A percentile compares a stretch with the other conserved stretches of the same genome.
Evolutionary conservation across 805 yeast genomes (phyloP).

Genomic region (Barnettozyma salicaria): DNA sequence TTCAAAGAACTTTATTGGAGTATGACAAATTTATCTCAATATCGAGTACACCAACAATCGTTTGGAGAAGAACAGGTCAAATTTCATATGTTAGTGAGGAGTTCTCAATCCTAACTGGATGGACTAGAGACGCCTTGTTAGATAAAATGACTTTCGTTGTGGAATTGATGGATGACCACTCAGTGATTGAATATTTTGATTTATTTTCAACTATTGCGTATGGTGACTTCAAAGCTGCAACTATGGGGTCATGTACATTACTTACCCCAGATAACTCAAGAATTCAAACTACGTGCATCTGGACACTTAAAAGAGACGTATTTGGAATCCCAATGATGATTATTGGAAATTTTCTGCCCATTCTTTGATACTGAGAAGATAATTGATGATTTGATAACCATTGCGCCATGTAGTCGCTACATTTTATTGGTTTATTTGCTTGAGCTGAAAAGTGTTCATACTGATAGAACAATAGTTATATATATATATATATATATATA

Average conservation of each 20-base stretch:
- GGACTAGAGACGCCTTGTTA: conserved; percentile 68
- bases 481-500: not conserved
- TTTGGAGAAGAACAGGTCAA: conserved; percentile 95
- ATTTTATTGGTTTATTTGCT: too few relatives aligned
- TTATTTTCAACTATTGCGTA: conserved; percentile 80
- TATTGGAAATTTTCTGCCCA: conserved; percentile 87
- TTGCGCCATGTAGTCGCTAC: too few relatives aligned
- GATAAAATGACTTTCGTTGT: conserved; percentile 63
- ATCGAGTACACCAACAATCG: conserved; percentile 90
- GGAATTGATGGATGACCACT: conserved; percentile 80
- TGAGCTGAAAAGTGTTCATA: too few relatives aligned
- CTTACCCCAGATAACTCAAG: conserved; percentile 49
- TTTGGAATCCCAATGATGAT: conserved; percentile 98
- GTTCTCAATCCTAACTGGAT: conserved; percentile 85
- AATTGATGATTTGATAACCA: too few relatives aligned
- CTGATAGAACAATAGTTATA: too few relatives aligned
- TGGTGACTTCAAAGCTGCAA: conserved; percentile 83
- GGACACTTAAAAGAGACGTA: conserved; percentile 93
- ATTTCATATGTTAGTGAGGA: conserved; percentile 94
- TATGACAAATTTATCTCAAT: conserved; percentile 79
- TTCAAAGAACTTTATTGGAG: conserved; percentile 85
- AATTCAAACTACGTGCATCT: conserved; percentile 74
- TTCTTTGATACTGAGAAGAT: conserved; percentile 34
- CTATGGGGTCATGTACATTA: conserved; percentile 82
- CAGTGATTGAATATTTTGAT: conserved; percentile 84